phyloP scores from a whole-genome alignment of 75 land plant species.

The Cupressus sempervirens region DNA sequence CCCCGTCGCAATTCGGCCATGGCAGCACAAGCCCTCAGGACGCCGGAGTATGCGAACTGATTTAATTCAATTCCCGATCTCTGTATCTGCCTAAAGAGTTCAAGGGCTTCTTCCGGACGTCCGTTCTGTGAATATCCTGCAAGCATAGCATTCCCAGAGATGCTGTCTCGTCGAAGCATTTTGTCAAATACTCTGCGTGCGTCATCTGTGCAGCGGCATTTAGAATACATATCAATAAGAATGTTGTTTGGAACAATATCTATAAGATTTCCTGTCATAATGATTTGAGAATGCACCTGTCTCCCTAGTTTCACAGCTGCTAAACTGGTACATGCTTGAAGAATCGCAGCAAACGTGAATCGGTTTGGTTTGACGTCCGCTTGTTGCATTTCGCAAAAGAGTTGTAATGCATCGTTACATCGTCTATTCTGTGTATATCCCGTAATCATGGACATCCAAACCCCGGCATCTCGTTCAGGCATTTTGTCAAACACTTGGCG shows the following conservation, averaged over 20 bases:
- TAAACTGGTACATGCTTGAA: slow-evolving; percentile 36
- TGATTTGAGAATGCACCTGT: slow-evolving; percentile 40
- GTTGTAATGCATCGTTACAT: slow-evolving; percentile 12
- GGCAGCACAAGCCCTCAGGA: slow-evolving; percentile 48
- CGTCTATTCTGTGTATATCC: not conserved
- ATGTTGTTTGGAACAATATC: slow-evolving; percentile 37
- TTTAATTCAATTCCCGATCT: slow-evolving; percentile 25
- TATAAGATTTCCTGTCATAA: slow-evolving; percentile 24
- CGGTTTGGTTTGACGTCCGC: slow-evolving; percentile 44
- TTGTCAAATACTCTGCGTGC: slow-evolving; percentile 36
- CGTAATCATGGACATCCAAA: not conserved
- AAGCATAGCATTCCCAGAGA: slow-evolving; percentile 65
- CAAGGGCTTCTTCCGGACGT: slow-evolving; percentile 36
- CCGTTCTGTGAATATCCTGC: slow-evolving; percentile 49
- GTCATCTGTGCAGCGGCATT: slow-evolving; percentile 35
- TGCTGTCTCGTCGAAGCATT: slow-evolving; percentile 39
- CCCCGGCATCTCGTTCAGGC: not conserved
- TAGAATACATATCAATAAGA: slow-evolving; percentile 57
- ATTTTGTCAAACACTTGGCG: slow-evolving; percentile 8
- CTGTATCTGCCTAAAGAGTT: slow-evolving; percentile 39
- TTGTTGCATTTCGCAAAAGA: slow-evolving; percentile 41
- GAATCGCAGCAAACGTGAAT: slow-evolving; percentile 34
- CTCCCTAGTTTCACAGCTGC: slow-evolving; percentile 23
- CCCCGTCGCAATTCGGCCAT: slow-evolving; percentile 24
- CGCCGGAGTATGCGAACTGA: slow-evolving; percentile 48